Conservation (phyloP, 495 filamentous ascomycete species). For the Annulohypoxylon maeteangense region DNA sequence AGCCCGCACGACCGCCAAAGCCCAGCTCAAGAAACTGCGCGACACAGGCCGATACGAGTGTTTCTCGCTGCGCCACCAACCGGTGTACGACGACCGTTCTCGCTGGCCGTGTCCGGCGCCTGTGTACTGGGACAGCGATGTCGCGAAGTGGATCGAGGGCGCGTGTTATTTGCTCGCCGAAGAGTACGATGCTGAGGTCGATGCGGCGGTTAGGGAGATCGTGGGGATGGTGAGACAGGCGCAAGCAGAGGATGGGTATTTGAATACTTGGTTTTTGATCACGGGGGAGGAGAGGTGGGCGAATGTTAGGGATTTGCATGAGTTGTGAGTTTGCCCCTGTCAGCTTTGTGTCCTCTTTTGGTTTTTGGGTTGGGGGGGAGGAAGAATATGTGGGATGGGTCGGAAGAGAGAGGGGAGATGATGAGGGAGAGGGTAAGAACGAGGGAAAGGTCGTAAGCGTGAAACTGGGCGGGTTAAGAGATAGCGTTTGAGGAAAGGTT, state of each 20-base stretch:
- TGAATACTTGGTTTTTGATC: constrained; percentile 69
- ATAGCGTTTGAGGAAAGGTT: not conserved
- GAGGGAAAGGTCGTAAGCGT: not conserved
- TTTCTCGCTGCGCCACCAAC: constrained; percentile 64
- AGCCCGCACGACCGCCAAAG: constrained; percentile 52
- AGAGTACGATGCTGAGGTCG: constrained; percentile 55
- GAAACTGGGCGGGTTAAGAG: not conserved
- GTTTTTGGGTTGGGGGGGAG: not conserved
- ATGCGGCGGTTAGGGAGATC: constrained; percentile 63
- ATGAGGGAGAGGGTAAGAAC: not conserved
- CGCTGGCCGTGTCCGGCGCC: constrained; percentile 64
- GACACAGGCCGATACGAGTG: constrained; percentile 65
- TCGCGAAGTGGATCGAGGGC: constrained; percentile 70
- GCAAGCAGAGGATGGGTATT: constrained; percentile 67
- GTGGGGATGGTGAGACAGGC: constrained; percentile 65
- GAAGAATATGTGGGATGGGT: not conserved
- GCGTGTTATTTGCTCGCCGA: constrained; percentile 66
- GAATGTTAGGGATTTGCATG: constrained; percentile 69
- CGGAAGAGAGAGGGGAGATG: not conserved
- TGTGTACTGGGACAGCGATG: constrained; percentile 70
- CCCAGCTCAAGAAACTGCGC: constrained; percentile 64
- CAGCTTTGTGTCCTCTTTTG: not conserved
- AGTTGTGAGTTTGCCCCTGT: constrained; percentile 61
- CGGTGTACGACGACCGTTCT: constrained; percentile 59
- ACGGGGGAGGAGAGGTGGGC: constrained; percentile 64